Evolutionary conservation across 306 rosid genomes (phyloP), one percentile per base, ranked within the genome.

Genomic region (Mimosa pudica): DNA sequence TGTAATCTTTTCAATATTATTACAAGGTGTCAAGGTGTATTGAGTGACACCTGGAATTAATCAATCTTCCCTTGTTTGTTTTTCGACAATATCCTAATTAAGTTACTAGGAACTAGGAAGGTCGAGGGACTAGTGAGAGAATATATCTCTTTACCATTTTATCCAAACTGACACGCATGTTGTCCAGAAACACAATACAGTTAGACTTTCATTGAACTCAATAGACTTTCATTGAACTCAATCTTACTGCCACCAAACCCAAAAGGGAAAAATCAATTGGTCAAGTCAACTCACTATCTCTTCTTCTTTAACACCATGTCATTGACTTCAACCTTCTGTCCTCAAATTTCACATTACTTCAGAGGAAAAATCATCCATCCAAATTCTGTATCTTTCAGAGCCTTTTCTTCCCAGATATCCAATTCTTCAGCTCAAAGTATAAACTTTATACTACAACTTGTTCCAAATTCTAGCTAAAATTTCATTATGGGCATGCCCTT

Each of bases 291-390:
- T 67, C 70, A 35, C 83, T 45, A 52, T 77, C 87, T 71, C 63
- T 79, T 77, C 74, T 49, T 82, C 81, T 87, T 89, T 30, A 80
- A 88, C n/a, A 87, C 89, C 83, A 84, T 87, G 90, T 88, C 85
- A 63, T 66, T 92, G 88, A 82, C 86, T 83, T 88, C 94, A 4
- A 82, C 83, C 91, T 84, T 83, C 71, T 84, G 81, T 81, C 91
- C 87, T 72, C 89, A 47, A 24, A 77, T 87, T 87, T 87, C 90
- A 16, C 73, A 55, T 80, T 77, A 49, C n/a, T 76, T 86, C 30
- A 81, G 84, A 78, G 73, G 80, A 20, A 86, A 52, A 81, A 82
- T 85, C 81, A 54, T 48, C 62, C 66, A 4, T 47, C 48, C 17
- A 0, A 75, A 38, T 64, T 75, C 79, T 33, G n/a, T 75, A 12